A percentile compares a stretch with the other conserved stretches of the same genome.
Conservation (phyloP, 371 early-diverging fungal species). For the Apophysomyces sp. region DNA sequence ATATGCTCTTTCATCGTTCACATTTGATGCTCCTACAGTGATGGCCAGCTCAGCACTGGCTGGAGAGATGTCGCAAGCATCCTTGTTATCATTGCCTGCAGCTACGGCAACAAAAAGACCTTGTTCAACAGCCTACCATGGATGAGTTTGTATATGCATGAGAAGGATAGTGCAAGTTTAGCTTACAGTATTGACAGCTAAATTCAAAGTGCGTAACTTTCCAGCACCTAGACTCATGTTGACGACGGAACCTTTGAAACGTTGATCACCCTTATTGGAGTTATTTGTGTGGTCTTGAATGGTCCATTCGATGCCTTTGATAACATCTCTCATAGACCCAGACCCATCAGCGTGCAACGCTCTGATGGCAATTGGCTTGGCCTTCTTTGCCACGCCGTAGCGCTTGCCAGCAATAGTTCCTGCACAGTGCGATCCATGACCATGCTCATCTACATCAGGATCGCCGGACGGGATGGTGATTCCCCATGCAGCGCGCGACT, state of each 20-base stretch:
- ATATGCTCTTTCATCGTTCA: conserved; percentile 78
- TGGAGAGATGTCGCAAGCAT: conserved; percentile 96
- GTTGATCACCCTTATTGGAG: conserved; percentile 42
- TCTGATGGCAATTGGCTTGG: conserved; percentile 89
- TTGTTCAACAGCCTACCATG: conserved; percentile 58
- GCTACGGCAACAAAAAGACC: conserved; percentile 94
- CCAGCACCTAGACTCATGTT: conserved; percentile 95
- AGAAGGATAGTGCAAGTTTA: not conserved
- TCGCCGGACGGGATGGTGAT: conserved; percentile 67
- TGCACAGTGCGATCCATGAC: conserved; percentile 93
- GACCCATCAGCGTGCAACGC: conserved; percentile 83
- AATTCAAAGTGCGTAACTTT: conserved; percentile 75
- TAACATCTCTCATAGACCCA: conserved; percentile 73
- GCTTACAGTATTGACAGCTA: conserved; percentile 68
- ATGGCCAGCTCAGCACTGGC: conserved; percentile 85
- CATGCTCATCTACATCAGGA: conserved; percentile 75
- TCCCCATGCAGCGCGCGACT: conserved; percentile 85
- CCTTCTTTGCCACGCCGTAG: conserved; percentile 90
- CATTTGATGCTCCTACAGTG: conserved; percentile 94
- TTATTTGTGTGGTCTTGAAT: conserved; percentile 47
- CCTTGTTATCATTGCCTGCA: conserved; percentile 94
- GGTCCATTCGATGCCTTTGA: conserved; percentile 69
- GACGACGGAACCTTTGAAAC: conserved; percentile 75
- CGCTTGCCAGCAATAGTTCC: conserved; percentile 86
- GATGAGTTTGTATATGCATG: not conserved